Evolutionary conservation across 176 grass and related monocot species (phyloP).

Genomic region (Saccharum officinarum): DNA sequence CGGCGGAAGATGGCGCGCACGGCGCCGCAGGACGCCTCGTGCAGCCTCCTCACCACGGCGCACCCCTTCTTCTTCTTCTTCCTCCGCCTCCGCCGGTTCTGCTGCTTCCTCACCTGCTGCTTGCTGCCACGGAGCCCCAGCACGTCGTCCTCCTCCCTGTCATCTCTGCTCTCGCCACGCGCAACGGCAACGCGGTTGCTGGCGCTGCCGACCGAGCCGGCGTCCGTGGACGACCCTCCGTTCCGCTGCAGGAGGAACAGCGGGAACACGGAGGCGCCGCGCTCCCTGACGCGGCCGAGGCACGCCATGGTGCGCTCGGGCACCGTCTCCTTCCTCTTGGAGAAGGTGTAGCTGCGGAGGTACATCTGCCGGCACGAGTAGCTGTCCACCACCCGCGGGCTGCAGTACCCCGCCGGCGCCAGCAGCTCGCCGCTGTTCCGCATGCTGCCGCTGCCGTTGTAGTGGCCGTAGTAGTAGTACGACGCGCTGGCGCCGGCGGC

Average conservation of each 20-base stretch:
- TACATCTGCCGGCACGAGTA: conserved; percentile 97
- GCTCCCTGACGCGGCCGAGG: conserved; percentile 60
- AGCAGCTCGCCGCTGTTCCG: conserved; percentile 13
- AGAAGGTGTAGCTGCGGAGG: conserved; percentile 96
- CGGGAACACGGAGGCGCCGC: conserved; percentile 57
- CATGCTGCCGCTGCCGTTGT: conserved; percentile 29
- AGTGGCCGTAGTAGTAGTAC: neutral
- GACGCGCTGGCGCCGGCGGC: neutral
- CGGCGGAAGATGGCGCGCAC: conserved; percentile 56
- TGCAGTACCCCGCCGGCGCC: neutral
- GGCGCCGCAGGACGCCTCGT: conserved; percentile 54
- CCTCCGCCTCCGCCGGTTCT: neutral
- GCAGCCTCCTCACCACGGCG: conserved; percentile 46
- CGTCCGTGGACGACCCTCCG: neutral
- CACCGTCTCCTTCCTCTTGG: conserved; percentile 75
- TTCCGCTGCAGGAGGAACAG: conserved; percentile 41
- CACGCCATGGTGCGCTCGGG: conserved; percentile 80
- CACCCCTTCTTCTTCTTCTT: conserved; percentile 30
- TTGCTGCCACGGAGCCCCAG: neutral
- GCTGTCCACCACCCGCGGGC: conserved; percentile 80
- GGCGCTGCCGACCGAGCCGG: conserved; percentile 30
- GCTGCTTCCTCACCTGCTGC: neutral
- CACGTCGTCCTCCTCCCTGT: neutral
- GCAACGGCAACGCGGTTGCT: conserved; percentile 3
- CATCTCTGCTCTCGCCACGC: neutral